Evolutionary conservation across 257 asterid genomes (phyloP).

Genomic region (Osmanthus fragrans): DNA sequence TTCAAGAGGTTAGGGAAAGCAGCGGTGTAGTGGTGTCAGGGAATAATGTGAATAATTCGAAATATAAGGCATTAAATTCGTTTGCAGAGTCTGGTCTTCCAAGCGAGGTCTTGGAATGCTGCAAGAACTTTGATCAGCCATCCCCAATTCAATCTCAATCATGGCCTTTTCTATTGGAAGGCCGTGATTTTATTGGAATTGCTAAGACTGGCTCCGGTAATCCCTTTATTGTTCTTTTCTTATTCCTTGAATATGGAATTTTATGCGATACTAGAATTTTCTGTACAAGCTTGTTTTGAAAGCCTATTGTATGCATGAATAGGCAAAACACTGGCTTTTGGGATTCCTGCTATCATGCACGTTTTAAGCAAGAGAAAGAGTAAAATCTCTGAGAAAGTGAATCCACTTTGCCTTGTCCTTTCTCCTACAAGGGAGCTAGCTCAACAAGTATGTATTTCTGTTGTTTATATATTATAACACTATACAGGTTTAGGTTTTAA

Average conservation of each 20-base stretch:
- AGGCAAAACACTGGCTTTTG: slow-evolving; percentile 97
- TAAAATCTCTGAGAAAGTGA: slow-evolving; percentile 44
- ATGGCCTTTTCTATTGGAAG: slow-evolving; percentile 92
- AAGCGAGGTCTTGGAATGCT: slow-evolving; percentile 65
- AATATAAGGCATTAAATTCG: slow-evolving; percentile 60
- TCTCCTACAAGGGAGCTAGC: slow-evolving; percentile 71
- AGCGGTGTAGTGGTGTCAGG: slow-evolving; percentile 75
- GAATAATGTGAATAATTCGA: slow-evolving; percentile 55
- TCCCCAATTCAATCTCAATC: slow-evolving; percentile 95
- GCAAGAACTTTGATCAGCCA: slow-evolving; percentile 80
- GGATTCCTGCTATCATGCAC: slow-evolving; percentile 89
- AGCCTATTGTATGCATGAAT: slow-evolving; percentile 25
- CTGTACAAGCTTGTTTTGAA: neutral
- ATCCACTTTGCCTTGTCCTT: slow-evolving; percentile 78
- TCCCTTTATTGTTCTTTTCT: neutral
- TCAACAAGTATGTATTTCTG: slow-evolving; percentile 58
- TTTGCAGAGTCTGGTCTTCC: slow-evolving; percentile 74
- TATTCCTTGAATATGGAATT: neutral
- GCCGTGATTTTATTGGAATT: slow-evolving; percentile 93
- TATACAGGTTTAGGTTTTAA: neutral
- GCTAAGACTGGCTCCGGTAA: slow-evolving; percentile 97
- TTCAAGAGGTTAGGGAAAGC: slow-evolving; percentile 50
- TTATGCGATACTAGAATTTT: neutral
- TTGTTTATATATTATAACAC: neutral
- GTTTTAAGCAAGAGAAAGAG: slow-evolving; percentile 57